Evolutionary conservation across 1,284 basidiomycete species (phyloP), one percentile per base, ranked within the genome.

Genomic region (Phlebopus sp.): DNA sequence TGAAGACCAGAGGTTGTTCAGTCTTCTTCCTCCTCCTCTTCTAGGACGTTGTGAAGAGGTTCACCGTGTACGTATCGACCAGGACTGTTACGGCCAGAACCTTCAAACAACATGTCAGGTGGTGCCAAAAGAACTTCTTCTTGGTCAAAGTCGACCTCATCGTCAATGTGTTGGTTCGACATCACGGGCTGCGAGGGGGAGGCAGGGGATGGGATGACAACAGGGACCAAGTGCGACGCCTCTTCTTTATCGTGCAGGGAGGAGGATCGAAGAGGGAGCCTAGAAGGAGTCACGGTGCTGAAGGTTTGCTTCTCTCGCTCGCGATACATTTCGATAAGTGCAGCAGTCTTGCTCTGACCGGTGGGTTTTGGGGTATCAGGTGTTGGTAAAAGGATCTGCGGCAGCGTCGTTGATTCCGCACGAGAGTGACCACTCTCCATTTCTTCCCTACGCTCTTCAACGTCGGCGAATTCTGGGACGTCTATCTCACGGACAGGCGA

Each of bases 51-150:
- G 53, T 92, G 87, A 59, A 94, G 72, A 21, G 92, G 91, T 21
- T 88, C 88, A 30, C 92, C 92, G 61, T 94, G 91, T 29, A 89
- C 70, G 61, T 94, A 93, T 43, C 90, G 79, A 32, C 71, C 79
- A 5, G 90, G 90, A 59, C 83, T 86, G 10, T 72, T 68, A 52
- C 77, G 62, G 44, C 84, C 74, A 48, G 76, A 58, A 49, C 83
- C 72, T 54, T 75, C 64, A 17, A 70, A 70, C 14, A 72, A 55
- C n/a, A 58, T 21, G 3, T 66, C 52, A 1, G 57, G 59, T 6
- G 70, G 68, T 3, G 69, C 38, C 21, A 66, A 17, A 32, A 52
- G 59, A 1, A 62, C 60, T 18, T 21, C 37, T 5, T 44, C 56
- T 1, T 34, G 14, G 14, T 59, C 63, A 7, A 37, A 9, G 39